Evolutionary conservation across 331 rosid species (phyloP), one percentile per base, ranked within the genome.

Genomic region (Quercus phellos): DNA sequence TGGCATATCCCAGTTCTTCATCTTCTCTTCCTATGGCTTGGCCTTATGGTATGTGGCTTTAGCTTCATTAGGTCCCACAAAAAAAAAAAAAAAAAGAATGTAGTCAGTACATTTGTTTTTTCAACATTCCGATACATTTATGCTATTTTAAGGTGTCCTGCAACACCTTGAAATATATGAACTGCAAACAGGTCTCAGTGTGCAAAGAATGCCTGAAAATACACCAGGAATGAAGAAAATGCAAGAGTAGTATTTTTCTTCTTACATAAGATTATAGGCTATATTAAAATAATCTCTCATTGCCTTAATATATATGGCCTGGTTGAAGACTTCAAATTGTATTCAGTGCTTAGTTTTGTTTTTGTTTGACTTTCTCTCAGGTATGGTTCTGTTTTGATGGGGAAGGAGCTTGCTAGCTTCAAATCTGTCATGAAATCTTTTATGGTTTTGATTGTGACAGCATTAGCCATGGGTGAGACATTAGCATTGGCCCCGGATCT

Each of bases 371-470:
- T 75, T 43, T 55, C 78, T 54, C 81, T 80, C 87, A 94, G 98
- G 99, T 94, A 95, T 75, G 99, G 99, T 75, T 95, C 97, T 35
- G 92, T 89, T 83, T 84, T 95, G 85, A 95, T 95, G 99, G 93
- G 66, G 67, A 88, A 85, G 82, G 98, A 88, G 89, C 94, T 95
- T 46, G 85, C 97, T 66, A 85, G 90, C 90, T 95, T 95, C 78
- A 92, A 91, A 84, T 92, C 97, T 22, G 84, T 95, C 13, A 95
- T 95, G 96, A 95, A 95, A 88, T 63, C 99, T 8, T 95, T 95
- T 79, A 88, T 95, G 92, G 98, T 95, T 75, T 74, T 95, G 81
- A 95, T 92, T 19, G 90, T 95, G 60, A 91, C 99, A 27, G 99
- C 98, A 43, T 68, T 95, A 35, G 99, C 97, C 30, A 95, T 95